These are phyloP conservation scores for Cladophialophora exuberans DNA, from an alignment of 2,329 filamentous ascomycete genomes.

Conservation along the genomic window DNA sequence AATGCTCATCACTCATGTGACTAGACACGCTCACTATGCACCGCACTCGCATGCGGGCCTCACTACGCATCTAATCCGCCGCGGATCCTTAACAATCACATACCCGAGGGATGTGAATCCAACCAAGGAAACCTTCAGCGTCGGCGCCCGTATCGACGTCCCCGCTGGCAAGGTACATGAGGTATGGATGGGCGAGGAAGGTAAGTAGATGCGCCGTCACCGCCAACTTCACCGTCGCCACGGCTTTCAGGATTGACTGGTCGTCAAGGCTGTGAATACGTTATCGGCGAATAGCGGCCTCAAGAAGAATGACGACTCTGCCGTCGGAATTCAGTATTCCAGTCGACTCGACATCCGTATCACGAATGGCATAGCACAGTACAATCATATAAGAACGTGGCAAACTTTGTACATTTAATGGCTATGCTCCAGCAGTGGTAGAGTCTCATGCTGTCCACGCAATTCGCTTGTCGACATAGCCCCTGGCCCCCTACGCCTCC, in stretches of 20 bases:
- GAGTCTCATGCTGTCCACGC: not conserved
- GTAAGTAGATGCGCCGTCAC: conserved; percentile 6
- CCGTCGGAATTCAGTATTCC: too few relatives aligned
- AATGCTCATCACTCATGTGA: not conserved
- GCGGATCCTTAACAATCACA: conserved; percentile 59
- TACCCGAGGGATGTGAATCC: conserved; percentile 58
- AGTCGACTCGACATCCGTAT: not conserved
- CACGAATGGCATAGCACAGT: not conserved
- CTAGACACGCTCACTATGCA: conserved; percentile 61
- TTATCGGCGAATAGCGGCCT: conserved; percentile 54
- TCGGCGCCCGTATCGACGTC: conserved; percentile 60
- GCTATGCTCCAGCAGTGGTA: conserved; percentile 1
- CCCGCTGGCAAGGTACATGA: conserved; percentile 60
- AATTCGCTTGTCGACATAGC: too few relatives aligned
- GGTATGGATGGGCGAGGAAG: conserved; percentile 61
- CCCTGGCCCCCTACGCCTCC: not conserved
- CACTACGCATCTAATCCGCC: conserved; percentile 64
- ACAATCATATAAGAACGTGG: too few relatives aligned
- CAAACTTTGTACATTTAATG: conserved; percentile 11
- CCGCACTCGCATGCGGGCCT: conserved; percentile 60
- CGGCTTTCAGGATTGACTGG: too few relatives aligned
- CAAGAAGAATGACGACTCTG: too few relatives aligned
- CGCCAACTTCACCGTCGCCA: not conserved
- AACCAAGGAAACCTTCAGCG: conserved; percentile 59
- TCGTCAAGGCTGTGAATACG: conserved; percentile 65